A percentile compares a stretch with the other conserved stretches of the same genome.
Conservation (phyloP, 2,329 filamentous ascomycete species). For the Exophiala alcalophila region DNA sequence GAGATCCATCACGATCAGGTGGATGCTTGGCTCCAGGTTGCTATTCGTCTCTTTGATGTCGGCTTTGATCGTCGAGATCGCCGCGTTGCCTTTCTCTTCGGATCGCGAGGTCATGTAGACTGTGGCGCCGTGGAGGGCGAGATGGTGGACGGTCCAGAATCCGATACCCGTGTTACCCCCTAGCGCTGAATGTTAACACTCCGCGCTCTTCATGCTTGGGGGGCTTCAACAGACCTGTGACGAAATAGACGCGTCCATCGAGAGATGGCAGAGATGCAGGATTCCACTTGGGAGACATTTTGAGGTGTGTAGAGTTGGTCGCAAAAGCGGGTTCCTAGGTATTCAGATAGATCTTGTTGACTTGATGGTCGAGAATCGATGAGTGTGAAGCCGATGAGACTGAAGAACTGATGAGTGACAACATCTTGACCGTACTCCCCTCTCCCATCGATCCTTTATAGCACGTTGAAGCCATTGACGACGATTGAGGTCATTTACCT, state of each 20-base stretch:
- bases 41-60: slow-evolving; percentile 33
- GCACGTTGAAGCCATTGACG: too few species aligned
- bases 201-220: too few species aligned
- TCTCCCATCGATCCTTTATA: too few species aligned
- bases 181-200: too few species aligned
- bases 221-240: too few species aligned
- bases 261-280: slow-evolving; percentile 44
- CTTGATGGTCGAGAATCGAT: too few species aligned
- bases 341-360: too few species aligned
- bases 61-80: slow-evolving; percentile 37
- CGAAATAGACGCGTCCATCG: slow-evolving; percentile 44
- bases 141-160: slow-evolving; percentile 40
- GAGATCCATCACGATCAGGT: slow-evolving; percentile 14
- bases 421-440: too few species aligned
- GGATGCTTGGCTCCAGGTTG: slow-evolving; percentile 19
- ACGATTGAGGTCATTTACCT: too few species aligned
- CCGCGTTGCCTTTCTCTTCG: slow-evolving; percentile 34
- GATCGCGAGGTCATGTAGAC: slow-evolving; percentile 41
- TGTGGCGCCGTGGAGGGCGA: slow-evolving; percentile 43
- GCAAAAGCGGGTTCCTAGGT: not conserved
- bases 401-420: too few species aligned
- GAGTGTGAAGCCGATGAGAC: too few species aligned
- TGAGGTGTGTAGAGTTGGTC: too few species aligned
- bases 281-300: slow-evolving; percentile 1
- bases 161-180: slow-evolving; percentile 53